Percentiles rank a stretch among this genome's conserved stretches.
Evolutionary conservation across 2,329 filamentous ascomycete species (phyloP).

Genomic region (Bipolaris zeicola): DNA sequence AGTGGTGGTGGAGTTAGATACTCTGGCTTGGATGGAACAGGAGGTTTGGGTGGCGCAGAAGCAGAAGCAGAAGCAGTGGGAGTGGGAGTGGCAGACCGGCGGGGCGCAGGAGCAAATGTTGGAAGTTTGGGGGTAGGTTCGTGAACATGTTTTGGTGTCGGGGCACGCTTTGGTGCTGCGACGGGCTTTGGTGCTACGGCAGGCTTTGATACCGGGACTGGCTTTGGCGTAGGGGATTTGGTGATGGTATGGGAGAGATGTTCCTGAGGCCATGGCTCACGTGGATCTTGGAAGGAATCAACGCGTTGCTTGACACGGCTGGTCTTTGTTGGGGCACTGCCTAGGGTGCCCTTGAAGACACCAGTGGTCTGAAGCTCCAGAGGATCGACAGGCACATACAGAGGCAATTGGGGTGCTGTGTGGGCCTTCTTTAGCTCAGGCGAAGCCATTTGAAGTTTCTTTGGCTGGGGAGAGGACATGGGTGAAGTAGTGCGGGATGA

Average conservation of each 20-base stretch:
- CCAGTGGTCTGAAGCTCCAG: slow-evolving; percentile 21
- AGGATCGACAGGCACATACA: slow-evolving; percentile 33
- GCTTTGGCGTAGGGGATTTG: slow-evolving; percentile 11
- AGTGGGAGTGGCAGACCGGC: slow-evolving; percentile 9
- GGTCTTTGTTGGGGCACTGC: slow-evolving; percentile 11
- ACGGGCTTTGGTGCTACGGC: slow-evolving; percentile 12
- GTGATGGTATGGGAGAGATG: slow-evolving; percentile 12
- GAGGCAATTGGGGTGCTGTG: slow-evolving; percentile 6
- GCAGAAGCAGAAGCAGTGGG: slow-evolving; percentile 6
- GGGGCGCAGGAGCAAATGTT: slow-evolving; percentile 20
- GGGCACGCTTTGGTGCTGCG: not conserved
- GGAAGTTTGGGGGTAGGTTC: slow-evolving; percentile 23
- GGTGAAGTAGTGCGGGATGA: slow-evolving; percentile 32
- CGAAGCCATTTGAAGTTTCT: slow-evolving; percentile 10
- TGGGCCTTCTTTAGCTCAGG: slow-evolving; percentile 4
- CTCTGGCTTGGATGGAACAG: slow-evolving; percentile 10
- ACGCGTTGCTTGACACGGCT: slow-evolving; percentile 22
- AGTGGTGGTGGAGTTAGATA: slow-evolving; percentile 13
- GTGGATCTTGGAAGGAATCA: slow-evolving; percentile 30
- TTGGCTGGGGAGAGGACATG: slow-evolving; percentile 28
- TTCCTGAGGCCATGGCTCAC: slow-evolving; percentile 33
- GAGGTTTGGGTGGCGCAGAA: slow-evolving; percentile 10
- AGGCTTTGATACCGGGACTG: slow-evolving; percentile 1
- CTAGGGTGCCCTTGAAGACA: slow-evolving; percentile 18
- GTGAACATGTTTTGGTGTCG: slow-evolving; percentile 16